Evolutionary conservation across 306 rosid genomes (phyloP).

Genomic region (Pyrus betulifolia): DNA sequence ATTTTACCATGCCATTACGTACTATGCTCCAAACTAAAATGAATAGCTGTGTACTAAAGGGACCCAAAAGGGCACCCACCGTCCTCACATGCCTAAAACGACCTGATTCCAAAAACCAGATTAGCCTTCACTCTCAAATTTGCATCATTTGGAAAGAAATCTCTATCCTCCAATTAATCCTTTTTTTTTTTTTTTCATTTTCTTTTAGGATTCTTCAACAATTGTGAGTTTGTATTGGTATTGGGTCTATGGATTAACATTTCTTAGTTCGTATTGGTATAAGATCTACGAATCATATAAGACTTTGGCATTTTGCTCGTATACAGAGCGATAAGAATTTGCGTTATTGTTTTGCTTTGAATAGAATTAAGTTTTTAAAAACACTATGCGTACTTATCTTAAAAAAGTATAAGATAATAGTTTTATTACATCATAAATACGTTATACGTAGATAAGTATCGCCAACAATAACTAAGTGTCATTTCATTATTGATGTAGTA

Average conservation of each 20-base stretch:
- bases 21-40: neutral
- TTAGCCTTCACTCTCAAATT: neutral
- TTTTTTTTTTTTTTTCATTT: neutral
- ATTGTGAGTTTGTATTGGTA: neutral
- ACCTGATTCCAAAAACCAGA: neutral
- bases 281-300: neutral
- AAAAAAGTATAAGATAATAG: too few relatives aligned
- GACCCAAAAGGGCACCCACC: neutral
- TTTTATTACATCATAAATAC: too few relatives aligned
- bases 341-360: neutral
- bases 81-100: neutral
- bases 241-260: neutral
- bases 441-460: too few relatives aligned
- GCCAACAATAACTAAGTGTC: neutral
- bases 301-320: neutral
- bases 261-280: too few relatives aligned
- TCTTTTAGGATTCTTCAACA: neutral
- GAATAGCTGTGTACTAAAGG: neutral
- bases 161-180: neutral
- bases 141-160: neutral
- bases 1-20: neutral
- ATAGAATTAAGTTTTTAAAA: too few relatives aligned
- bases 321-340: too few relatives aligned
- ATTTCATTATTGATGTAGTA: neutral
- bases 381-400: too few relatives aligned